Evolutionary conservation across 1,284 basidiomycete genomes (phyloP).

Genomic region (Golubevia sp.): DNA sequence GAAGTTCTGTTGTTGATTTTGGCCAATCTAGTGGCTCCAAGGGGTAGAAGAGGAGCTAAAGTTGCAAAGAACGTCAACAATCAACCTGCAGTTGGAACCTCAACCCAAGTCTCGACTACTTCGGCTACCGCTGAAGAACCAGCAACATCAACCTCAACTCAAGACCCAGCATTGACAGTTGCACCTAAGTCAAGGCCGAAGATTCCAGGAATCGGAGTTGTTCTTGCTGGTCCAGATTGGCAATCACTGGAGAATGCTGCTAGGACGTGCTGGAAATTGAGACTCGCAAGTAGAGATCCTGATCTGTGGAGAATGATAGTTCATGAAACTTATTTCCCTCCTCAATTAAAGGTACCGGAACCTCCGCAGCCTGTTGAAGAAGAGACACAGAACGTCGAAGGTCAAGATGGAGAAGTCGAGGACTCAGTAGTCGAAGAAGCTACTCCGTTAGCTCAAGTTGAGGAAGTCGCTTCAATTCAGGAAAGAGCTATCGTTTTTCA

Average conservation of each 20-base stretch:
- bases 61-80: neutral
- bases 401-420: too few relatives aligned
- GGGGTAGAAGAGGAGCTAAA: conserved; percentile 36
- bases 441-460: too few relatives aligned
- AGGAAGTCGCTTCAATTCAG: too few relatives aligned
- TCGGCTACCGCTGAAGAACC: conserved; percentile 3
- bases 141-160: conserved; percentile 7
- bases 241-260: conserved; percentile 40
- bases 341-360: conserved; percentile 1
- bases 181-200: neutral
- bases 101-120: neutral
- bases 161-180: neutral
- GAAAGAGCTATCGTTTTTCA: too few relatives aligned
- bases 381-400: too few relatives aligned
- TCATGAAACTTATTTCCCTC: conserved; percentile 38
- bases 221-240: conserved; percentile 47
- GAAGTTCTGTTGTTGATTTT: conserved; percentile 44
- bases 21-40: conserved; percentile 24
- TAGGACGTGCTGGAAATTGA: conserved; percentile 49
- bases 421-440: too few relatives aligned
- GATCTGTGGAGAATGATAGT: conserved; percentile 45
- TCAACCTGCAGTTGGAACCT: too few relatives aligned
- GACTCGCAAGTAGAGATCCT: conserved; percentile 35
- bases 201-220: conserved; percentile 30
- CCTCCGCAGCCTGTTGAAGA: too few relatives aligned